These are phyloP conservation scores for Mucuna pruriens DNA, from an alignment of 306 rosid genomes.

Conservation along the genomic window DNA sequence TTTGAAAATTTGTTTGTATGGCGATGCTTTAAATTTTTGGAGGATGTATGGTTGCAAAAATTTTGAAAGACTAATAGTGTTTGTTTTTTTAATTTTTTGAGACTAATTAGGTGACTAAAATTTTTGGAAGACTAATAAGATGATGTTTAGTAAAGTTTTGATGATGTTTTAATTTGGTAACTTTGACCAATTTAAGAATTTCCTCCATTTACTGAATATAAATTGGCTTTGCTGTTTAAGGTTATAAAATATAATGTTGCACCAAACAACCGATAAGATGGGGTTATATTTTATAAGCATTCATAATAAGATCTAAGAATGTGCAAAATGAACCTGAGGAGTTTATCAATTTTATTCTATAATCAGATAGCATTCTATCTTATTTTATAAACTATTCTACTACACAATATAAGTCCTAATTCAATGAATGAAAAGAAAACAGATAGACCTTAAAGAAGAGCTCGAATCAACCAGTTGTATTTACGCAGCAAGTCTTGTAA, in stretches of 20 bases:
- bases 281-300: background rate
- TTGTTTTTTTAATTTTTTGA: background rate
- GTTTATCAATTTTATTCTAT: background rate
- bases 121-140: background rate
- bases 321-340: background rate
- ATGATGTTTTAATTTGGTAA: background rate
- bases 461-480: background rate
- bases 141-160: background rate
- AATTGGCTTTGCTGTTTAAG: background rate
- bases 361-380: background rate
- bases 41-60: background rate
- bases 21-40: background rate
- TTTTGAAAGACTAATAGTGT: background rate
- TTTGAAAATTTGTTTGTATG: slow-evolving; percentile 4
- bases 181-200: background rate
- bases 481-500: background rate
- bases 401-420: background rate
- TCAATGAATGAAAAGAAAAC: background rate
- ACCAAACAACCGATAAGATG: background rate
- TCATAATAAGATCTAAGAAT: background rate
- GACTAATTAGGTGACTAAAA: background rate
- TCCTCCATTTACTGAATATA: background rate
- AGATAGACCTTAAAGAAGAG: background rate
- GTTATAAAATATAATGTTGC: slow-evolving; percentile 5
- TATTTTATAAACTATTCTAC: background rate